Percentiles rank a stretch among this genome's conserved stretches.
Evolutionary conservation across 495 filamentous ascomycete genomes (phyloP).

Genomic region (Talaromyces borbonicus): DNA sequence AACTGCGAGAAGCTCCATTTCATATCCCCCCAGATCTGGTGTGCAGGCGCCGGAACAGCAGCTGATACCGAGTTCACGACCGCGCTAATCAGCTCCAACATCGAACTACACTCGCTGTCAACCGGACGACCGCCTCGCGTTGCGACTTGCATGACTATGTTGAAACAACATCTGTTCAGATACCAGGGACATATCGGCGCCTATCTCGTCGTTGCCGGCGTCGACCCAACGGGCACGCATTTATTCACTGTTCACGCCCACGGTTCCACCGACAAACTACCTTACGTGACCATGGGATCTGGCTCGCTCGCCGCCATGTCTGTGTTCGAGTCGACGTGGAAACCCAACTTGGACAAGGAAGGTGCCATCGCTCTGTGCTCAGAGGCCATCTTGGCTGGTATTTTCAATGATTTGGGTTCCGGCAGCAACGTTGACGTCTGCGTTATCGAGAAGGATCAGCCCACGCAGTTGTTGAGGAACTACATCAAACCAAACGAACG

Average conservation of each 20-base stretch:
- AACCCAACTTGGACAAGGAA: constrained; percentile 63
- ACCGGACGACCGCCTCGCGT: constrained; percentile 95
- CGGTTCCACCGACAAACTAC: constrained; percentile 96
- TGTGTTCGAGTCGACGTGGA: constrained; percentile 96
- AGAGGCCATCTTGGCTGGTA: constrained; percentile 91
- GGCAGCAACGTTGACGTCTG: constrained; percentile 97
- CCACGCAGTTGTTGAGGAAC: constrained; percentile 77
- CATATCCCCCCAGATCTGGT: constrained; percentile 99
- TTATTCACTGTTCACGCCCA: constrained; percentile 98
- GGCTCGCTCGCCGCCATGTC: constrained; percentile 96
- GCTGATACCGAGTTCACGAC: constrained; percentile 99
- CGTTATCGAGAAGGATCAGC: constrained; percentile 85
- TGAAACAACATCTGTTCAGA: constrained; percentile 98
- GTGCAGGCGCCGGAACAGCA: constrained; percentile 94
- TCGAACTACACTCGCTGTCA: constrained; percentile 91
- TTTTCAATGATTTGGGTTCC: constrained; percentile 97
- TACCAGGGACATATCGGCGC: constrained; percentile 98
- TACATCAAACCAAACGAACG: constrained; percentile 88
- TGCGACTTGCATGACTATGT: constrained; percentile 98
- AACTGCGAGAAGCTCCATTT: constrained; percentile 99
- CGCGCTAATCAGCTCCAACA: constrained; percentile 92
- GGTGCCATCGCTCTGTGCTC: constrained; percentile 74
- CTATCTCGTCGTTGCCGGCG: constrained; percentile 95
- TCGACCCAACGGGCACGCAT: constrained; percentile 92
- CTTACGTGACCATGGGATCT: constrained; percentile 98